These are phyloP conservation scores for Asterella californica DNA, from an alignment of 225 moss, liverwort and hornwort species.

Conservation along the genomic window DNA sequence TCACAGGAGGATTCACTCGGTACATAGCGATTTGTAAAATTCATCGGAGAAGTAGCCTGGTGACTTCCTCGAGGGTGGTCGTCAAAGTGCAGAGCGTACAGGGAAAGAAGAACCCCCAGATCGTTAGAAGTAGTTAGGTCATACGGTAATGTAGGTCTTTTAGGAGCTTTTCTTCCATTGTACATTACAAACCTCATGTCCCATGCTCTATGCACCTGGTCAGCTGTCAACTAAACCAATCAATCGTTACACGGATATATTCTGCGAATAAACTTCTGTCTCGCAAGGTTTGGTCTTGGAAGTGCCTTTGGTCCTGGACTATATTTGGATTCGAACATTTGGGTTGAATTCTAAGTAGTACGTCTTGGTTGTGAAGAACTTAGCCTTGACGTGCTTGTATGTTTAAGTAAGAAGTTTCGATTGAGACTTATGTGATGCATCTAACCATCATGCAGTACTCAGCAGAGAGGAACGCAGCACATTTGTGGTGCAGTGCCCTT, in stretches of 20 bases:
- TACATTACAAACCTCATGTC: constrained; percentile 30
- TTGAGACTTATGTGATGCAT: too few relatives aligned
- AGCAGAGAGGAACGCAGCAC: too few relatives aligned
- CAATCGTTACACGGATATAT: not conserved
- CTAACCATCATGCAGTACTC: too few relatives aligned
- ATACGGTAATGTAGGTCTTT: constrained; percentile 11
- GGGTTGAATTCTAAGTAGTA: too few relatives aligned
- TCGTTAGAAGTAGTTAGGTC: constrained; percentile 5
- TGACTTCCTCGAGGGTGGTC: constrained; percentile 13
- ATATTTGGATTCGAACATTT: too few relatives aligned
- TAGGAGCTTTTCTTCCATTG: constrained; percentile 25
- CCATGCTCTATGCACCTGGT: constrained; percentile 14
- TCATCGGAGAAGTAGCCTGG: constrained; percentile 8
- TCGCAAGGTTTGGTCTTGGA: not conserved
- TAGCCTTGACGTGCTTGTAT: too few relatives aligned
- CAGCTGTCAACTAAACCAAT: not conserved
- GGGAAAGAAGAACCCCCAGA: constrained; percentile 8
- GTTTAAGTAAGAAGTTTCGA: too few relatives aligned
- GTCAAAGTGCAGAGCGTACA: constrained; percentile 14
- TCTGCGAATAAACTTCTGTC: not conserved
- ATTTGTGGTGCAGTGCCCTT: too few relatives aligned
- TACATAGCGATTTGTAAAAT: constrained; percentile 19
- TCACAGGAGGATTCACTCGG: constrained; percentile 22
- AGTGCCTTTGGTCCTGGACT: too few relatives aligned
- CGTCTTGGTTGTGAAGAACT: too few relatives aligned